Base-by-base conservation (phyloP, 441 rosid species). In the Lepidium campestre region DNA sequence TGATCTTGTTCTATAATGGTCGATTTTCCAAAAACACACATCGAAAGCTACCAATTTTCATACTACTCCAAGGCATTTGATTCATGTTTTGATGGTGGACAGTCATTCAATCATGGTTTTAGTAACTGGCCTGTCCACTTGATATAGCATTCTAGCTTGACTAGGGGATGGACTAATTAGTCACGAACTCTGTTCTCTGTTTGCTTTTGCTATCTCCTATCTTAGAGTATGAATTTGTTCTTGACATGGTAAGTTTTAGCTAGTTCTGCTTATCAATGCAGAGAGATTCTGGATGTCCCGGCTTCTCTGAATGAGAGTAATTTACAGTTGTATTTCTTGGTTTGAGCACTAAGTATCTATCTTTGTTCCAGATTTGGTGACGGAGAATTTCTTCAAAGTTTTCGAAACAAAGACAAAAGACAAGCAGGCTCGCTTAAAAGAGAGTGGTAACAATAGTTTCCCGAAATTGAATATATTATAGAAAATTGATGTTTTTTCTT, bases 361-460 rank as follows among this genome's bases (percentile, higher is more conserved):
- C 55, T 70, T 62, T n/a, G 62, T 18, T 82, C 72, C 84, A 93
- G 97, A 87, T 85, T 78, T 80, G 73, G 84, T 79, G 44, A 65
- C 75, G 19, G 81, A 82, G 54, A 83, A 84, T 49, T 87, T 93
- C 81, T 87, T 91, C 77, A 79, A 76, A 72, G 76, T 84, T 70
- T 91, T 93, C 72, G 95, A 91, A 75, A 83, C 77, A 64, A 93
- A 93, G 83, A 89, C 86, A 79, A 85, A 86, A 60, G 97, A 89
- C 70, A 93, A 84, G 82, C 85, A 59, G 66, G 77, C 72, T 67
- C 96, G 86, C 69, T 83, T 93, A 39, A 87, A 82, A 82, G 80
- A 85, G 82, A 93, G 97, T 65, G 96, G 97, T 91, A 84, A 41
- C 29, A 25, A 35, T 53, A 12, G 20, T 71, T 20, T 8, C 57